Evolutionary conservation across 202 grass and related monocot species (phyloP).

Genomic region (Panicum hallii): DNA sequence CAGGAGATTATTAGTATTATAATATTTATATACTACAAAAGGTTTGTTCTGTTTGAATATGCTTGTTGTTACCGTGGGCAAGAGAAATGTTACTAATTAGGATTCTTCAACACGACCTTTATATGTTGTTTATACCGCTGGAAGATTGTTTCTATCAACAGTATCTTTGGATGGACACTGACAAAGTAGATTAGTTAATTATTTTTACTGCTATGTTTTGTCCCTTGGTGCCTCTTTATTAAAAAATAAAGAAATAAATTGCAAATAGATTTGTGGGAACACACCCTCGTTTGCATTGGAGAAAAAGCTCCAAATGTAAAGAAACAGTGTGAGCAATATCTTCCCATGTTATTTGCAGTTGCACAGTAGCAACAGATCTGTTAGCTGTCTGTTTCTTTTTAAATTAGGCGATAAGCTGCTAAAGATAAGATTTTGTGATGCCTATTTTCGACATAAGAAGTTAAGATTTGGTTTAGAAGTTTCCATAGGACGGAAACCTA

Average conservation of each 20-base stretch:
- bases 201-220: neutral
- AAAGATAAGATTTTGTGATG: constrained; percentile 10
- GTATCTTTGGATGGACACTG: constrained; percentile 1
- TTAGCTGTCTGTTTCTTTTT: neutral
- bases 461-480: constrained; percentile 13
- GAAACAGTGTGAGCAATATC: neutral
- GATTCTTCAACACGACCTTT: neutral
- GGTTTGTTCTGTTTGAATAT: constrained; percentile 15
- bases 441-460: neutral
- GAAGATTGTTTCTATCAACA: neutral
- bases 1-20: neutral
- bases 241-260: neutral
- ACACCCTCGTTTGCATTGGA: neutral
- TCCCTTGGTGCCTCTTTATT: neutral
- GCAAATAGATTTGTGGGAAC: neutral
- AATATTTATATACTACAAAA: neutral
- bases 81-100: neutral
- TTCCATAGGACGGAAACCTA: neutral
- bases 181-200: constrained; percentile 17
- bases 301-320: neutral
- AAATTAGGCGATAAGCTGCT: neutral
- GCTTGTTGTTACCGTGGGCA: neutral
- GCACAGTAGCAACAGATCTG: neutral
- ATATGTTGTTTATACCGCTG: constrained; percentile 6
- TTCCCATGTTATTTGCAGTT: neutral